These are phyloP conservation scores for Mycena floridula DNA, from an alignment of 768 basidiomycete species.

Conservation along the genomic window DNA sequence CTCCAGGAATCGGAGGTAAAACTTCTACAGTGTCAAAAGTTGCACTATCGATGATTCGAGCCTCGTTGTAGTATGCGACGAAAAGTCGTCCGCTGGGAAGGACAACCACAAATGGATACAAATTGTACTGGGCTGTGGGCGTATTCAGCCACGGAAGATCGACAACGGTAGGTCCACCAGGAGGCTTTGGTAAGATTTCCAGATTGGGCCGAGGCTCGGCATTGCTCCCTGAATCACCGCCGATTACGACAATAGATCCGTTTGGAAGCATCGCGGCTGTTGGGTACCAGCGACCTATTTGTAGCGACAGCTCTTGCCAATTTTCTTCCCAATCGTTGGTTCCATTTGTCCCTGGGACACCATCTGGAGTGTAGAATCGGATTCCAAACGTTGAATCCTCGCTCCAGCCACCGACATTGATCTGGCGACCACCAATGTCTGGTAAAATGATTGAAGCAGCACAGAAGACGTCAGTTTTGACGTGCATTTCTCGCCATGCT, in stretches of 20 bases:
- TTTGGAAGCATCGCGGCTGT: slow-evolving; percentile 64
- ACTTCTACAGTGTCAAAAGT: slow-evolving; percentile 54
- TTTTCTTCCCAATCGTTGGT: slow-evolving; percentile 83
- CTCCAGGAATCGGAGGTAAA: slow-evolving; percentile 69
- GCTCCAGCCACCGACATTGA: slow-evolving; percentile 53
- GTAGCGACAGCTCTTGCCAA: slow-evolving; percentile 15
- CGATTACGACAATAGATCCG: slow-evolving; percentile 67
- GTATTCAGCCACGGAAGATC: slow-evolving; percentile 56
- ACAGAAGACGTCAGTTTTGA: slow-evolving; percentile 78
- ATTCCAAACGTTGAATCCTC: slow-evolving; percentile 49
- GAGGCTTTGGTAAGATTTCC: slow-evolving; percentile 64
- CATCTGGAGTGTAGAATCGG: slow-evolving; percentile 68
- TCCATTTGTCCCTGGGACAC: slow-evolving; percentile 58
- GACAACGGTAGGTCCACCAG: slow-evolving; percentile 54
- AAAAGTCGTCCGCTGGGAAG: slow-evolving; percentile 65
- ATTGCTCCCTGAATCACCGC: slow-evolving; percentile 74
- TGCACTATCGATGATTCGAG: slow-evolving; percentile 62
- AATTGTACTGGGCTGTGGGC: slow-evolving; percentile 72
- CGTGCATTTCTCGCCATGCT: slow-evolving; percentile 74
- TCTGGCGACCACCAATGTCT: slow-evolving; percentile 60
- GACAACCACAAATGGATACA: slow-evolving; percentile 71
- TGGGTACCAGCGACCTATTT: slow-evolving; percentile 59
- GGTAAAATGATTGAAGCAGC: slow-evolving; percentile 69
- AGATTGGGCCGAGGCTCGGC: slow-evolving; percentile 58
- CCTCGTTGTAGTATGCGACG: slow-evolving; percentile 77